A percentile compares a stretch with the other conserved stretches of the same genome.
Conservation (phyloP, 2,329 filamentous ascomycete species). For the Clarireedia hainanense region DNA sequence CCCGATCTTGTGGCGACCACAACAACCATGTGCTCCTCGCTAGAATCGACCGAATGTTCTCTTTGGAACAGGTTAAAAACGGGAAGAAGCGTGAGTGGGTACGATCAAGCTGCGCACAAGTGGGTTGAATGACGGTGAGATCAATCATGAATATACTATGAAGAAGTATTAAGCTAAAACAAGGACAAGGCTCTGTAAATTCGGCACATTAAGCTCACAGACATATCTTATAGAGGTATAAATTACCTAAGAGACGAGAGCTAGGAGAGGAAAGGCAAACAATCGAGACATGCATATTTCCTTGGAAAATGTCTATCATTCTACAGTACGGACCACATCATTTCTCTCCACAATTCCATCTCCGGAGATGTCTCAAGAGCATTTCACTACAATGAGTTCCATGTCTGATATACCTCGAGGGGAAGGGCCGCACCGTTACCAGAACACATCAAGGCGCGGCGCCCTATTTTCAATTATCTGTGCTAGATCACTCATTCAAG, state of each 20-base stretch:
- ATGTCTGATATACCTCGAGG: conserved; percentile 1
- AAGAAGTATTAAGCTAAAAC: too few relatives aligned
- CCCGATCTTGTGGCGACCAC: conserved; percentile 17
- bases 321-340: neutral
- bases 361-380: neutral
- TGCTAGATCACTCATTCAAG: too few relatives aligned
- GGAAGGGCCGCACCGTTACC: conserved; percentile 6
- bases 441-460: neutral
- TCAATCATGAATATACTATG: too few relatives aligned
- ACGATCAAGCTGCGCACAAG: conserved; percentile 5
- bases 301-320: neutral
- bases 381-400: neutral
- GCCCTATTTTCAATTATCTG: neutral
- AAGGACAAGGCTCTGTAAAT: neutral
- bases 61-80: conserved; percentile 7
- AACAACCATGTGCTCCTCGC: conserved; percentile 18
- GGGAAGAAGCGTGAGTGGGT: conserved; percentile 4
- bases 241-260: neutral
- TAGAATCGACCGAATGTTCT: conserved; percentile 12
- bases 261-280: neutral
- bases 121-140: neutral
- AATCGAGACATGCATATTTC: neutral
- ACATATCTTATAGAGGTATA: neutral
- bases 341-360: conserved; percentile 5
- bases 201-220: neutral